phyloP scores from a whole-genome alignment of 306 rosid genomes.

The Gastrolobium villosum region DNA sequence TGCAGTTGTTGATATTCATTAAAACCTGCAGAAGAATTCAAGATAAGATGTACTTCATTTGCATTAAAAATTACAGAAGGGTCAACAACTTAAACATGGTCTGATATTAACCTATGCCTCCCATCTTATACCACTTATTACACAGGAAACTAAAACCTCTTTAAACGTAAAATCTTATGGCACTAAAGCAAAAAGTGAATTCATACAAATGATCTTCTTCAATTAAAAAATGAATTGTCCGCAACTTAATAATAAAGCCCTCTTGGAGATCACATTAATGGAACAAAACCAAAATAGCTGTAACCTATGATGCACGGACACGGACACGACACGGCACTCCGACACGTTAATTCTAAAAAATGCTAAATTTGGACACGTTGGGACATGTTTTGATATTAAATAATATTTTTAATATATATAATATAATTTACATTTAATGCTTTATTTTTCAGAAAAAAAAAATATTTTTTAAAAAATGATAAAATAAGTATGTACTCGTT shows the following conservation, averaged over 20 bases:
- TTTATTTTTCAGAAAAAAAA: too few relatives aligned
- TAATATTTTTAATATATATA: too few relatives aligned
- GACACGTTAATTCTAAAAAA: too few relatives aligned
- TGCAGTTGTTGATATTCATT: slow-evolving; percentile 9
- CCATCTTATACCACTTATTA: background rate
- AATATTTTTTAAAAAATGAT: too few relatives aligned
- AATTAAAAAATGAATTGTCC: slow-evolving; percentile 11
- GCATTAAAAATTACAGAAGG: background rate
- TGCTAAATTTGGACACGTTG: too few relatives aligned
- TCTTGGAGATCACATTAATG: background rate
- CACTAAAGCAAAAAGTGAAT: background rate
- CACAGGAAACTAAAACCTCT: background rate
- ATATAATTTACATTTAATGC: too few relatives aligned
- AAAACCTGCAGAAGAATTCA: background rate
- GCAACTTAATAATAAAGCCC: background rate
- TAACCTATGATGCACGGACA: too few relatives aligned
- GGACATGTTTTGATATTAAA: too few relatives aligned
- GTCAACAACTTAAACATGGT: slow-evolving; percentile 13
- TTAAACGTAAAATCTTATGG: background rate
- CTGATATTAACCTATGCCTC: background rate
- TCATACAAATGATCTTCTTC: background rate
- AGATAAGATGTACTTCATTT: background rate
- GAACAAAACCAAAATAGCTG: background rate
- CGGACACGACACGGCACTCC: too few relatives aligned
- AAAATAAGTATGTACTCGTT: too few relatives aligned